These are phyloP conservation scores for Chalaropsis ovoidea DNA, from an alignment of 2,329 filamentous ascomycete species.

Conservation along the genomic window DNA sequence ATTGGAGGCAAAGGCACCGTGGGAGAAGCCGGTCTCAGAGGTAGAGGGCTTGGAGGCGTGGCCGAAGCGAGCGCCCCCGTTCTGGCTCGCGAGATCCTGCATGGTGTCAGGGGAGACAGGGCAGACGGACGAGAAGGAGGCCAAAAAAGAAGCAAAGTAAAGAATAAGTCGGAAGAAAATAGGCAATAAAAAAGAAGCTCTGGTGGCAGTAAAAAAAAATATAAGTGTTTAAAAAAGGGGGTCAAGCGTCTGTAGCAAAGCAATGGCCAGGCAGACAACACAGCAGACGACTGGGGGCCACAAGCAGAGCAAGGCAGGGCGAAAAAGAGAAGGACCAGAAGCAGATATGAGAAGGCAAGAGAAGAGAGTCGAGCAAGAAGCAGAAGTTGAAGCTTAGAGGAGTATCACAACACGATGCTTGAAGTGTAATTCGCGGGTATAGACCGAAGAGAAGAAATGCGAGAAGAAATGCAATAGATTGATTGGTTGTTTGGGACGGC, in stretches of 20 bases:
- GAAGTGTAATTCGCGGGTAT: constrained; percentile 26
- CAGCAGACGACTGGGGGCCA: not conserved
- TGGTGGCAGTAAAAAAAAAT: constrained; percentile 6
- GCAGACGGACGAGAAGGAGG: constrained; percentile 4
- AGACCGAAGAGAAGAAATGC: constrained; percentile 25
- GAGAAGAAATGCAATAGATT: constrained; percentile 17
- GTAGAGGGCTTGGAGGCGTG: constrained; percentile 71
- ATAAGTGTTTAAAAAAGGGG: not conserved
- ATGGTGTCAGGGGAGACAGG: constrained; percentile 55
- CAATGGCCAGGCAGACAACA: not conserved
- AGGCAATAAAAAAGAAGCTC: constrained; percentile 16
- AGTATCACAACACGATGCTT: constrained; percentile 26
- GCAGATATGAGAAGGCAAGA: not conserved
- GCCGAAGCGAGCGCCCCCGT: constrained; percentile 54
- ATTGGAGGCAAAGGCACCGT: constrained; percentile 84
- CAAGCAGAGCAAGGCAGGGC: not conserved
- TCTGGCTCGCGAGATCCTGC: constrained; percentile 69
- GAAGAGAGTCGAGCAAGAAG: constrained; percentile 22
- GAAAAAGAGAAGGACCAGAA: constrained; percentile 19
- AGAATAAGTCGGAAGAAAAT: constrained; percentile 16
- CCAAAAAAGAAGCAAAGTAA: constrained; percentile 11
- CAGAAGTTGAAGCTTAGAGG: constrained; percentile 19
- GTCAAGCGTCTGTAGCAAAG: not conserved
- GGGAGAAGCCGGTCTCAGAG: constrained; percentile 81
- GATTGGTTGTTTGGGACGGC: constrained; percentile 12